Base-by-base conservation (phyloP, 225 moss, liverwort and hornwort species). In the Bryum argenteum region DNA sequence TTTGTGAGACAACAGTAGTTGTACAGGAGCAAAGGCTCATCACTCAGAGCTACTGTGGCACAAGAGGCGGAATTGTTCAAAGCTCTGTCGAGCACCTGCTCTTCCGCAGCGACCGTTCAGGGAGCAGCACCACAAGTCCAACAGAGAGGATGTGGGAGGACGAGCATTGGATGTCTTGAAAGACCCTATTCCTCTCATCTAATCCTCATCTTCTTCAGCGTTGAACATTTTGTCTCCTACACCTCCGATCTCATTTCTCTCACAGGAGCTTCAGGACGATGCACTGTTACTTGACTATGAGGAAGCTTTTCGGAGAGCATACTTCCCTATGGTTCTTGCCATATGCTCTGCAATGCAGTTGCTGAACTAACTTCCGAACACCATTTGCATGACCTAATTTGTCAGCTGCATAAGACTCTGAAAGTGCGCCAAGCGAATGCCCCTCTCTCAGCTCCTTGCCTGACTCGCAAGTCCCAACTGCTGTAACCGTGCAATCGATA, bases 261-360 rank as follows among this genome's bases (percentile, higher is more conserved):
- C 74, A 14, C 89, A 63, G 16, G 79, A 72, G 64, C 81, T 61
- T 10, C 84, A 66, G 58, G 78, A 56, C 20, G 72, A 78, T 65
- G 55, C 75, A 56, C 52, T 52, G 42, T 55, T 72, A 41, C 58
- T 79, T 12, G 71, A 57, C 65, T 72, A 75, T 67, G 80, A 81
- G 51, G 79, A 71, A 43, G 76, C 68, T 67, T 72, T 83, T 16
- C 75, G 67, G 1, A 88, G 85, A 65, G 83, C 81, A 23, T 70
- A 87, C 7, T 89, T 89, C 70, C 81, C 66, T 61, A 75, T 88
- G 80, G 74, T 89, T 15, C 89, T 91, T 54, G 74, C 76, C 58
- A 69, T 85, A 42, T 91, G 87, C 65, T 83, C 82, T 53, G 82
- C 84, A 56, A 74, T 88, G 70, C 91, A 89, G 50, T 89, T 89